Base-by-base conservation (phyloP, 352 stramenopile species). In the Phytophthora ramorum region DNA sequence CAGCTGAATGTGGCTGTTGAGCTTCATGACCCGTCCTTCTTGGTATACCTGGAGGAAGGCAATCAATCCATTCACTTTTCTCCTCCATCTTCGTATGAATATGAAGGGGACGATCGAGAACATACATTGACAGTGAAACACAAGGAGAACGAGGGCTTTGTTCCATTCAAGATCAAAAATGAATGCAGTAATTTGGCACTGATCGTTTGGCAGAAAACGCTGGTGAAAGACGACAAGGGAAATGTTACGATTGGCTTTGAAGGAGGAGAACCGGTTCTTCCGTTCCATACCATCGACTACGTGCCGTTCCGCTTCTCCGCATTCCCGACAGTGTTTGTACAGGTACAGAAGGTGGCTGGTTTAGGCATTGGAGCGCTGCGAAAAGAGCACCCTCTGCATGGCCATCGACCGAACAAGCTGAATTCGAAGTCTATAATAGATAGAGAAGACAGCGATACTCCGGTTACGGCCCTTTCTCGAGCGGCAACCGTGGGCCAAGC, bases 91-190 rank as follows among this genome's bases (percentile, higher is more conserved):
- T 74, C 63, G 22, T 79, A 63, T 56, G 67, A 47, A 28, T 79
- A 76, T 32, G 54, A 79, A 63, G 48, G 63, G 16, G 44, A 66
- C 4, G 58, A 71, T 50, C 58, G 51, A 40, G 58, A 76, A 32
- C 71, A 67, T 49, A 69, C 57, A 10, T 38, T 70, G 26, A 72
- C 66, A 32, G 68, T 76, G 16, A 75, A 64, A 13, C 55, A 73
- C 26, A 82, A 74, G 53, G 74, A 87, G 41, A 73, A 81, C 22
- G 78, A 87, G 41, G 78, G 70, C 10, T 93, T 93, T 41, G 83
- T 94, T 8, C 84, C 83, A 12, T 94, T 79, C 62, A 89, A 84
- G 45, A 81, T 95, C 41, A 91, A 92, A 55, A 95, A 95, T 53
- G 87, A 93, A 56, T 95, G 87, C 55, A 92, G 77, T 37, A 84